Base-by-base conservation (phyloP, 257 asterid genomes). In the Rubia yunnanensis region DNA sequence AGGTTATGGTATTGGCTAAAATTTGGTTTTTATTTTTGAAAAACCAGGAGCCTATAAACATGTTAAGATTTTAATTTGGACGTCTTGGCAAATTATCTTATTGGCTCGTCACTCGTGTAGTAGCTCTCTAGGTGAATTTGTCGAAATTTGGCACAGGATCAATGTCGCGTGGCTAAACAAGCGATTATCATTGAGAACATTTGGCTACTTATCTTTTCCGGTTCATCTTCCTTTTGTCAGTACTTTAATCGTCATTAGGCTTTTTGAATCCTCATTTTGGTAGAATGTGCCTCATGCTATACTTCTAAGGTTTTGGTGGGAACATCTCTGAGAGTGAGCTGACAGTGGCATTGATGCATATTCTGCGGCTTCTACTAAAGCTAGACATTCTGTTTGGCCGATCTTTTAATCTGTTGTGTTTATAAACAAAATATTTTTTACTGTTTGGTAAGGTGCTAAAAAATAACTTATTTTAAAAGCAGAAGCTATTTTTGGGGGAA, bases 241-340 rank as follows among this genome's bases (percentile, higher is more conserved):
- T 64, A 28, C 58, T 10, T 54, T n/a, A 31, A 63, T 6, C 13
- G 49, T 34, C 24, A 38, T 39, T 32, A 13, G 15, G 23, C 55
- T 36, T 24, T 62, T 63, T 53, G 36, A 32, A 50, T 26, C 41
- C 14, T 56, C 41, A n/a, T 66, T 66, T 41, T 69, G 49, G 59
- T 67, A 79, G 98, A 88, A 94, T 61, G 98, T 94, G 49, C 95
- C 99, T 54, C 98, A 98, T 1, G 89, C 96, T 49, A 79, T 94
- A 64, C 84, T 94, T 74, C 68, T 94, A 56, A 79, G 98, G 78
- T 94, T 94, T 81, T 73, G 90, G 65, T 76, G 98, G 66, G 97
- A 94, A 63, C 99, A 94, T 73, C 85, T 98, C 28, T 90, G 96
- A 17, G 99, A 94, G 72, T 94, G 98, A 98, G 96, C 99, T 31